Conservation (phyloP, 768 basidiomycete species). For the Leccinum disarticulatum region DNA sequence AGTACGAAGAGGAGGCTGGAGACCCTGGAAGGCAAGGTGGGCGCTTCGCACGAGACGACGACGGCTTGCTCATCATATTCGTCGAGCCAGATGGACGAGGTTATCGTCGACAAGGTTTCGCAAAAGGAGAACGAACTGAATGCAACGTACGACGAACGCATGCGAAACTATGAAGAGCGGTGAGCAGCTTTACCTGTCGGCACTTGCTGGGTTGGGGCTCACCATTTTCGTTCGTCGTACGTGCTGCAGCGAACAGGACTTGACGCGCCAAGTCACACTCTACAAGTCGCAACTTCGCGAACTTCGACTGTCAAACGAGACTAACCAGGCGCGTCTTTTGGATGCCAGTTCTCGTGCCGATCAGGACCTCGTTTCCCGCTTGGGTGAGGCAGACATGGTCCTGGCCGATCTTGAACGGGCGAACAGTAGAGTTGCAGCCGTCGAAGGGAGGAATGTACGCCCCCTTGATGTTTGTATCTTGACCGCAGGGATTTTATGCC, state of each 20-base stretch:
- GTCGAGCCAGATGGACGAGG: constrained; percentile 83
- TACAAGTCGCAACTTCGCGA: constrained; percentile 88
- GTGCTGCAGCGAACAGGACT: constrained; percentile 76
- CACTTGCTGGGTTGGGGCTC: background rate
- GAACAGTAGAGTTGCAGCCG: constrained; percentile 88
- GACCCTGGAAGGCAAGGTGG: constrained; percentile 79
- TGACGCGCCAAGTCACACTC: constrained; percentile 88
- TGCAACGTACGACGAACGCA: constrained; percentile 93
- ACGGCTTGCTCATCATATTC: background rate
- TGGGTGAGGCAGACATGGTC: constrained; percentile 94
- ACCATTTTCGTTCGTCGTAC: background rate
- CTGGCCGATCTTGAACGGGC: constrained; percentile 92
- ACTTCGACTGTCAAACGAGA: constrained; percentile 87
- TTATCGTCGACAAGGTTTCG: constrained; percentile 84
- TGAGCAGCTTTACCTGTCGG: constrained; percentile 33
- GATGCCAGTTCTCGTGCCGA: constrained; percentile 93
- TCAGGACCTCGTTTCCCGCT: constrained; percentile 86
- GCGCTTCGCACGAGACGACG: constrained; percentile 12
- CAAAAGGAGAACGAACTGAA: constrained; percentile 97
- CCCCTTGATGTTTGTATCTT: background rate
- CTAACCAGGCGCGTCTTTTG: constrained; percentile 87
- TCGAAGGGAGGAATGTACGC: constrained; percentile 89
- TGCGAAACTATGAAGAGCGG: constrained; percentile 97
- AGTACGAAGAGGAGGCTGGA: constrained; percentile 74
- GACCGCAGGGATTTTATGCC: background rate